Conservation (phyloP, 2,329 filamentous ascomycete species). For the Parastagonospora nodorum region DNA sequence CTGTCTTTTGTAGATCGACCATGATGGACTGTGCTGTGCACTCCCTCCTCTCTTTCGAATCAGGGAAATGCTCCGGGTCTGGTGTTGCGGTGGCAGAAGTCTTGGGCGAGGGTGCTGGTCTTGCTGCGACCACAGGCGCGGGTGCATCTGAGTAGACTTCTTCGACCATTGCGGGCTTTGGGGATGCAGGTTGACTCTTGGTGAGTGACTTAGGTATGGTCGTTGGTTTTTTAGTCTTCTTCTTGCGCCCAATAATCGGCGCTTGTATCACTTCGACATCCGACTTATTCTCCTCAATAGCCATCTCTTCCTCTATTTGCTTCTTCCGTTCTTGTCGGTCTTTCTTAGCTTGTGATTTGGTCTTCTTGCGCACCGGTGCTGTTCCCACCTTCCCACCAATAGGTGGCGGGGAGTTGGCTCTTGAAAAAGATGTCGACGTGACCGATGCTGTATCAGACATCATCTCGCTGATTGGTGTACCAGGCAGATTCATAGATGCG, state of each 20-base stretch:
- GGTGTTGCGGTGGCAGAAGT: conserved; percentile 27
- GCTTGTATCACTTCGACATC: conserved; percentile 63
- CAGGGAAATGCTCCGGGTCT: conserved; percentile 17
- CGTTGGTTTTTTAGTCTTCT: conserved; percentile 75
- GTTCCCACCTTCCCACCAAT: conserved; percentile 68
- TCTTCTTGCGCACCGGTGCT: conserved; percentile 70
- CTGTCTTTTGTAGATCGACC: conserved; percentile 45
- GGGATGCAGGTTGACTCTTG: conserved; percentile 37
- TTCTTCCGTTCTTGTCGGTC: conserved; percentile 67
- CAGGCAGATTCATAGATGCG: conserved; percentile 67
- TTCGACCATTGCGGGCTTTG: conserved; percentile 34
- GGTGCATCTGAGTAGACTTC: conserved; percentile 30
- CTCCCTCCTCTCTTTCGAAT: conserved; percentile 39
- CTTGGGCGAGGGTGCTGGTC: conserved; percentile 24
- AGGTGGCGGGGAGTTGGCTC: conserved; percentile 70
- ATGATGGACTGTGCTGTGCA: conserved; percentile 45
- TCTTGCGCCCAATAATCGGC: conserved; percentile 79
- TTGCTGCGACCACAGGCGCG: conserved; percentile 14
- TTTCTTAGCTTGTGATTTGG: conserved; percentile 80
- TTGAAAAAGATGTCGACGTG: conserved; percentile 72
- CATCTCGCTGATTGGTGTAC: conserved; percentile 73
- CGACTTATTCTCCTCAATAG: conserved; percentile 48
- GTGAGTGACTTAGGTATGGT: conserved; percentile 30
- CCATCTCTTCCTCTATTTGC: conserved; percentile 66
- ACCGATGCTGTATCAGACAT: conserved; percentile 79